Evolutionary conservation across 345 rosid genomes (phyloP).

Genomic region (Schrenkiella parvula): DNA sequence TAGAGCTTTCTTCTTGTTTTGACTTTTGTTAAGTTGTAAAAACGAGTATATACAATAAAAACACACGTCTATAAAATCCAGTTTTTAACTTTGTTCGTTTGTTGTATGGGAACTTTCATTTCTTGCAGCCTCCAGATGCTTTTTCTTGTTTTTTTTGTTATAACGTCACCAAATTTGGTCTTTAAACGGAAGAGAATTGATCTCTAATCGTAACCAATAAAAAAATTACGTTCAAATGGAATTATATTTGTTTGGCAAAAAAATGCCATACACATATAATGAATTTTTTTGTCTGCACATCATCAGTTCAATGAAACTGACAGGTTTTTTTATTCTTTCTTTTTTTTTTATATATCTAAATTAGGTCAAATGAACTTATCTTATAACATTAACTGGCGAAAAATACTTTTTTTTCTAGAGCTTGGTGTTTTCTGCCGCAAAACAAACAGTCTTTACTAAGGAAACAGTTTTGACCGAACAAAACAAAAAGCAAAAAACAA

Average conservation of each 20-base stretch:
- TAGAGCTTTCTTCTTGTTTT: conserved; percentile 12
- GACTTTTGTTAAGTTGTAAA: not conserved
- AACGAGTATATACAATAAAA: not conserved
- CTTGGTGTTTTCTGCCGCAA: not conserved
- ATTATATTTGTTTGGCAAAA: not conserved
- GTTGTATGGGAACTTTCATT: conserved; percentile 19
- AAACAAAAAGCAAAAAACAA: not conserved
- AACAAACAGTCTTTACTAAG: not conserved
- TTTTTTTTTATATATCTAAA: no score
- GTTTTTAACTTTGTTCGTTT: conserved; percentile 14
- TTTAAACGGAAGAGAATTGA: not conserved
- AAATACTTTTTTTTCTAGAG: no score
- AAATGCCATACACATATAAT: not conserved
- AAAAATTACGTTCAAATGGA: not conserved
- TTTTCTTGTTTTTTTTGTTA: conserved; percentile 13
- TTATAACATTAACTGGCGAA: no score
- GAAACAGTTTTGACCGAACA: not conserved
- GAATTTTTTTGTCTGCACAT: not conserved
- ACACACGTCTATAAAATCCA: not conserved
- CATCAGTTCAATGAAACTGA: not conserved
- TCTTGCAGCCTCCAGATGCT: conserved; percentile 4
- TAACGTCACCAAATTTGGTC: not conserved
- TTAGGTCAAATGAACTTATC: conserved; percentile 6
- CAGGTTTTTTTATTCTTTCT: no score
- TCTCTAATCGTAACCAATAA: conserved; percentile 6